A percentile compares a stretch with the other conserved stretches of the same genome.
These are phyloP conservation scores for Epichloe gansuensis DNA, from an alignment of 2,329 filamentous ascomycete genomes.

Conservation along the genomic window DNA sequence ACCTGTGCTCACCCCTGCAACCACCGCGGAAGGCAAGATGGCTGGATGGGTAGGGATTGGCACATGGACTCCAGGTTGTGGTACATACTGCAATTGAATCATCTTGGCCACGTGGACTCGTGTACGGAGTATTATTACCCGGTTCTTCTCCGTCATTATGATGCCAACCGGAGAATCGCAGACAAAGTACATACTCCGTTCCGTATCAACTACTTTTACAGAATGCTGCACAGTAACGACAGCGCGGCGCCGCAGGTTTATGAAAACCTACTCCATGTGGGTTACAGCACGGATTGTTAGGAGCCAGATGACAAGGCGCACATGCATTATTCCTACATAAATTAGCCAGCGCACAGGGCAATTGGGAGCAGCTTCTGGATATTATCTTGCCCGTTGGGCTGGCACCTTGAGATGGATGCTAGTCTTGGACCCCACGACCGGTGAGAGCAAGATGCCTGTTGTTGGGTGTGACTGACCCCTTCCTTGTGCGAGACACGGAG, in stretches of 20 bases:
- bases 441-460: slow-evolving; percentile 4
- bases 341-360: not conserved
- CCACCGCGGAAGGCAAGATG: not conserved
- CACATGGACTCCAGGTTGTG: slow-evolving; percentile 48
- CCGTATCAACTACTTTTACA: too few relatives aligned
- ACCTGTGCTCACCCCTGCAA: not conserved
- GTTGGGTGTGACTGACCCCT: not conserved
- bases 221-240: too few relatives aligned
- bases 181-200: too few relatives aligned
- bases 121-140: not conserved
- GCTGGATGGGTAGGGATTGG: slow-evolving; percentile 31
- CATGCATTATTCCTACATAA: too few relatives aligned
- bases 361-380: not conserved
- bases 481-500: slow-evolving; percentile 4
- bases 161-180: not conserved
- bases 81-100: not conserved
- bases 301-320: not conserved
- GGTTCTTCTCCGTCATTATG: not conserved
- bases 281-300: not conserved
- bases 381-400: not conserved
- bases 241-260: not conserved
- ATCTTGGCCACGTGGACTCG: slow-evolving; percentile 3
- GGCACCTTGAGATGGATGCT: not conserved
- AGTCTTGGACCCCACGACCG: slow-evolving; percentile 6
- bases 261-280: too few relatives aligned